Base-by-base conservation (phyloP, 2,329 filamentous ascomycete species). In the Talaromyces sp. region DNA sequence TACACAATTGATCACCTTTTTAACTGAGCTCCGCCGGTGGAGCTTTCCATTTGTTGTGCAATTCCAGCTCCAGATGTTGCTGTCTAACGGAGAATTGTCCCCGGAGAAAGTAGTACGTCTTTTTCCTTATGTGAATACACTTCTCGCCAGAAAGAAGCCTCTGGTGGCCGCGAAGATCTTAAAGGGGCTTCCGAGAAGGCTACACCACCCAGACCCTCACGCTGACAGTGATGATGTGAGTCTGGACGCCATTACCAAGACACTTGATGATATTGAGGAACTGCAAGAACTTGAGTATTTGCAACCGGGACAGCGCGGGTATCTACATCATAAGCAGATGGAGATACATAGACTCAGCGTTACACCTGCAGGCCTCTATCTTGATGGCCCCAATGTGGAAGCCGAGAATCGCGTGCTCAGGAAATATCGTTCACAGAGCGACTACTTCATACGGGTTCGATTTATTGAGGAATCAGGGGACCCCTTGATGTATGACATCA, bases 11-110 rank as follows among this genome's bases (percentile, higher is more conserved):
- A 57, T 60, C 6, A 27, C 2, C 3, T 69, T 68, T 45, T n/a
- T 73, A 41, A 31, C 50, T 22, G 8, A 14, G 2, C 41, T 68
- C 5, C 22, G 47, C 2, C 22, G n/a, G 8, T 39, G 64, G 8
- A 74, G 68, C 1, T 69, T 86, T 64, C 77, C 85, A 5, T 91
- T 87, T 67, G 73, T 76, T 0, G 71, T 88, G 0, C 79, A 86
- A 6, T 90, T 87, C 70, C 88, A 90, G 69, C 77, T 91, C 5
- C 84, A 89, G 60, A 83, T 82, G 16, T 76, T 93, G 5, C 86
- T 87, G 0, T 81, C 83, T 70, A 90, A 90, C 68, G 86, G 85
- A 24, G 86, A 84, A 63, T 79, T 92, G 1, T 79, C 86, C 13
- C 89, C 90, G 0, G 69, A 71, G 0, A 84, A 78, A 1, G 85